Evolutionary conservation across 2,329 filamentous ascomycete species (phyloP), one percentile per base, ranked within the genome.

Genomic region (Paracoccidioides lutzii): DNA sequence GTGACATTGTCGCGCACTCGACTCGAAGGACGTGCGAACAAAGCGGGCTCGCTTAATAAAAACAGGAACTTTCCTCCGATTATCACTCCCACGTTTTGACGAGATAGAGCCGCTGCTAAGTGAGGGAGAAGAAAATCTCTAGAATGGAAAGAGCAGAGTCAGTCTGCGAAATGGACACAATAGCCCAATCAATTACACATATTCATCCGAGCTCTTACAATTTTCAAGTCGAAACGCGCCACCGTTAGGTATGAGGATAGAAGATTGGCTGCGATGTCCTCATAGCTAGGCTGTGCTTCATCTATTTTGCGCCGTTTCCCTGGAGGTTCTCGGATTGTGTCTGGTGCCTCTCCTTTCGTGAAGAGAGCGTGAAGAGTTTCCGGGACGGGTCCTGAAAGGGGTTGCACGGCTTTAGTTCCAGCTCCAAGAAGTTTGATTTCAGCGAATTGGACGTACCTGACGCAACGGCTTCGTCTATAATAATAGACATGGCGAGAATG

Each of bases 231-330:
- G 49, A 68, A 59, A 14, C 66, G 64, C 53, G 60, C 63, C 35
- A 72, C 58, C 42, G 67, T 64, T 51, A 72, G 66, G 56, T 70
- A 69, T 22, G 41, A n/a, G 2, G 52, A 30, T 33, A 59, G 43
- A 33, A 43, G 15, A 33, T 49, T 6, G 9, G 8, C 22, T 5
- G 48, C 52, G 35, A 45, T 35, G 15, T 32, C 30, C 15, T 53
- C 22, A 10, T 22, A 40, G 50, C 30, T 5, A n/a, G 22, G 3
- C 4, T 38, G 42, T 35, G 3, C 14, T 10, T 7, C 40, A 12
- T 32, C n/a, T 15, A 49, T 4, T n/a, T 48, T 54, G 32, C 44
- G 53, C 15, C 53, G 53, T 28, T 54, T 54, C 4, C 33, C 35
- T 33, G 44, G 44, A 1, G 33, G 15, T 8, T 32, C 44, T 32